Evolutionary conservation across 331 rosid species (phyloP), one percentile per base, ranked within the genome.

Genomic region (Telfairia occidentalis): DNA sequence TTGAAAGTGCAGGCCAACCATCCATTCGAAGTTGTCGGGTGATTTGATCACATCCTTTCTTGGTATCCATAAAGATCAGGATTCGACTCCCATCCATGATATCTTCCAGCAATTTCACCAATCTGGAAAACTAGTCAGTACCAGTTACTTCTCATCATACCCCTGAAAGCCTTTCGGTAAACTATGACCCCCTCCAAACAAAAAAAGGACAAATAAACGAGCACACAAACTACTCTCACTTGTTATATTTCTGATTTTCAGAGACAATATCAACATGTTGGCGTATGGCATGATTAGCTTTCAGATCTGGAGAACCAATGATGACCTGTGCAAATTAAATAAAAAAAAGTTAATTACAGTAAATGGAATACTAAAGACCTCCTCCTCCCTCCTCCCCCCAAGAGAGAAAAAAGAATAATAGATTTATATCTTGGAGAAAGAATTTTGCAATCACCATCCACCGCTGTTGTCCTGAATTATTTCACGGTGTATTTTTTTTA

Each of bases 1-100:
- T 95, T 35, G 99, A 91, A 60, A 95, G 97, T 59, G 99, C 99
- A 13, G 99, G 99, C 99, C 99, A 95, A 74, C 99, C 99, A 87
- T 92, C 99, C 97, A 90, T 95, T 67, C 99, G 97, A 78, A 92
- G 99, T 81, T 95, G 99, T 73, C 97, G 83, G 13, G 99, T 95
- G 74, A 89, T 86, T 78, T 92, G 99, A 85, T 95, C 99, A 74
- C 99, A 92, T 72, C 97, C 99, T 84, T 95, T 95, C 82, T 95
- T 95, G 48, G 97, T 95, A 83, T 95, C 99, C 99, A 95, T 91
- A 84, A 95, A 95, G 76, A 95, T 87, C 76, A 95, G 80, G 84
- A 95, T 95, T 78, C 99, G 87, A 81, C 99, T 95, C 67, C 99
- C 99, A 86, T 95, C 99, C 97, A 95, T 95, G 78, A 95, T 92